These are phyloP conservation scores for Salix suchowensis DNA, from an alignment of 345 rosid species.

Conservation along the genomic window DNA sequence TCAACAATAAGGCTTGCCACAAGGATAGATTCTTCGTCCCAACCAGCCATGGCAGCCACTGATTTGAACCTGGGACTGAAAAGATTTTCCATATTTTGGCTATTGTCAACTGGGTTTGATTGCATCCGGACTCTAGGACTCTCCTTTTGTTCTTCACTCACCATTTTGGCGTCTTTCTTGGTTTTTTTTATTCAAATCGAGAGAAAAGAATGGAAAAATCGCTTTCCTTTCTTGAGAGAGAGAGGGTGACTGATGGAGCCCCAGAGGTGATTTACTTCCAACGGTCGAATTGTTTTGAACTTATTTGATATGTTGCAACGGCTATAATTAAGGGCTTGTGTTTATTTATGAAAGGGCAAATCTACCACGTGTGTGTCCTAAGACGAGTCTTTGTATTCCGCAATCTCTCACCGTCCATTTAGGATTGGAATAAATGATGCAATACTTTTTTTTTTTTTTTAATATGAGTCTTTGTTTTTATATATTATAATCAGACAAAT, in stretches of 20 bases:
- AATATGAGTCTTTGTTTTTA: too few relatives aligned
- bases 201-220: not conserved
- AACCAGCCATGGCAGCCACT: conserved; percentile 89
- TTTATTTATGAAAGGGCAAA: not conserved
- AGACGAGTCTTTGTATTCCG: not conserved
- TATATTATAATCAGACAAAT: too few relatives aligned
- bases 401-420: not conserved
- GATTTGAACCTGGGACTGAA: conserved; percentile 87
- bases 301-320: conserved; percentile 1
- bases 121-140: conserved; percentile 26
- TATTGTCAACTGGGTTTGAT: conserved; percentile 21
- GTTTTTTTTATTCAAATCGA: not conserved
- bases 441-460: too few relatives aligned
- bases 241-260: not conserved
- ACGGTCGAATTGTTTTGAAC: conserved; percentile 19
- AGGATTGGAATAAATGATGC: not conserved
- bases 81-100: conserved; percentile 32
- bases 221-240: not conserved
- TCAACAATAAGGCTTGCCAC: conserved; percentile 71
- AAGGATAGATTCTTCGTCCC: conserved; percentile 89
- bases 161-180: conserved; percentile 32
- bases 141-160: conserved; percentile 28
- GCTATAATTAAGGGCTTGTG: conserved; percentile 12
- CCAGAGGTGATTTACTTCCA: not conserved
- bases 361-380: not conserved